phyloP scores from a whole-genome alignment of 2,329 filamentous ascomycete species.

The Trematosphaeria pertusa region DNA sequence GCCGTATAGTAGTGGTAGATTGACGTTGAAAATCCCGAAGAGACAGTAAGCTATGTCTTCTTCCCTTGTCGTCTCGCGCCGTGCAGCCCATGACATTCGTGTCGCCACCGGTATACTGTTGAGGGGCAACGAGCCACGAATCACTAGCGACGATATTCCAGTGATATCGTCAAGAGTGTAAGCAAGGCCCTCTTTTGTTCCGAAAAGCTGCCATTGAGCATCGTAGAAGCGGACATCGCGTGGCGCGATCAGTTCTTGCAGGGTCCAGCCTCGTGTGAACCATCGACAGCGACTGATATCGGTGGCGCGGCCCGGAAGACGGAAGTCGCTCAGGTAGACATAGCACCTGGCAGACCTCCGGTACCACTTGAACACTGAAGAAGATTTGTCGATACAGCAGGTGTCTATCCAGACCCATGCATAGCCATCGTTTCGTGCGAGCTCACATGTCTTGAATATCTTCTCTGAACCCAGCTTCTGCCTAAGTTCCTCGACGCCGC shows the following conservation, averaged over 20 bases:
- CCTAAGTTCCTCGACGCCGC: background rate
- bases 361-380: conserved; percentile 21
- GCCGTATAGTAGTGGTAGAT: conserved; percentile 34
- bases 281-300: conserved; percentile 5
- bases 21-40: conserved; percentile 32
- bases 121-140: background rate
- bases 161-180: background rate
- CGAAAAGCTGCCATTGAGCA: conserved; percentile 6
- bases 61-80: conserved; percentile 9
- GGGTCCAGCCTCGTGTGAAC: conserved; percentile 18
- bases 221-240: conserved; percentile 11
- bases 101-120: conserved; percentile 1
- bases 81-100: conserved; percentile 15
- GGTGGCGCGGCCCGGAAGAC: background rate
- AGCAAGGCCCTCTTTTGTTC: background rate
- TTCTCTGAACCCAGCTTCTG: background rate
- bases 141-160: background rate
- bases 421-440: background rate
- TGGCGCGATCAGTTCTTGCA: conserved; percentile 16
- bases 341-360: conserved; percentile 10
- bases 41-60: conserved; percentile 41
- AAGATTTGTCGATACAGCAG: conserved; percentile 21
- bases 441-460: conserved; percentile 3
- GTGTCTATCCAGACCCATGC: conserved; percentile 11
- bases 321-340: conserved; percentile 13